A percentile compares a stretch with the other conserved stretches of the same genome.
Evolutionary conservation across 768 basidiomycete species (phyloP).

Genomic region (Hemileccinum impolitum): DNA sequence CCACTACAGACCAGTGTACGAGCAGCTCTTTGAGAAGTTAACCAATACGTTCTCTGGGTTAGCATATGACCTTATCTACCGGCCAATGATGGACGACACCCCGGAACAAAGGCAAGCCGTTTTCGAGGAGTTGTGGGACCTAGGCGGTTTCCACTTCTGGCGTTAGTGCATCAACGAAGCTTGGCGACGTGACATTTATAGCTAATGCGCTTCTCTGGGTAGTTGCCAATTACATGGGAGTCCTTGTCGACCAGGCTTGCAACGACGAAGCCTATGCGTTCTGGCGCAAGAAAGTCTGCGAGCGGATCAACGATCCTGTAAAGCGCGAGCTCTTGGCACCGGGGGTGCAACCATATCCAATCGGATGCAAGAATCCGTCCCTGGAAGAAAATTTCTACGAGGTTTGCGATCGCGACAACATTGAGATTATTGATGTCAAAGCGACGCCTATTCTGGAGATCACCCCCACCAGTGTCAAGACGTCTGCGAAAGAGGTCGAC

Average conservation of each 20-base stretch:
- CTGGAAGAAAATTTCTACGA: slow-evolving; percentile 10
- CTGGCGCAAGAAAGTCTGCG: slow-evolving; percentile 9
- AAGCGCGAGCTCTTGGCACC: slow-evolving; percentile 12
- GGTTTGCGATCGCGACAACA: slow-evolving; percentile 6
- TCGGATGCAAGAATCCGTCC: slow-evolving; percentile 9
- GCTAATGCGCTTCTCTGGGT: not conserved
- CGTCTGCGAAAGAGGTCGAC: slow-evolving; percentile 1
- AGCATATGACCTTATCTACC: not conserved
- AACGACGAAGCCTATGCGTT: slow-evolving; percentile 9
- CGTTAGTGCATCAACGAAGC: not conserved
- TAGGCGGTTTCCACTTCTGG: slow-evolving; percentile 7
- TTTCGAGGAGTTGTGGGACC: slow-evolving; percentile 7
- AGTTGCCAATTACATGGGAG: slow-evolving; percentile 6
- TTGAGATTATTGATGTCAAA: slow-evolving; percentile 12
- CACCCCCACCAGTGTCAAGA: slow-evolving; percentile 5
- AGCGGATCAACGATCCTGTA: slow-evolving; percentile 6
- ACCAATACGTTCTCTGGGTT: slow-evolving; percentile 3
- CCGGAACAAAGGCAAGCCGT: slow-evolving; percentile 1
- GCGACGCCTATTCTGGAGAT: slow-evolving; percentile 7
- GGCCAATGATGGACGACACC: slow-evolving; percentile 10
- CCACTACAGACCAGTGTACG: slow-evolving; percentile 6
- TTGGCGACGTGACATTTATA: not conserved
- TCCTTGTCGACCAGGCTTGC: not conserved
- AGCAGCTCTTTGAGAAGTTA: slow-evolving; percentile 3
- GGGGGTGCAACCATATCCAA: not conserved